phyloP scores from a whole-genome alignment of 306 rosid genomes.

The Prunus campanulata region DNA sequence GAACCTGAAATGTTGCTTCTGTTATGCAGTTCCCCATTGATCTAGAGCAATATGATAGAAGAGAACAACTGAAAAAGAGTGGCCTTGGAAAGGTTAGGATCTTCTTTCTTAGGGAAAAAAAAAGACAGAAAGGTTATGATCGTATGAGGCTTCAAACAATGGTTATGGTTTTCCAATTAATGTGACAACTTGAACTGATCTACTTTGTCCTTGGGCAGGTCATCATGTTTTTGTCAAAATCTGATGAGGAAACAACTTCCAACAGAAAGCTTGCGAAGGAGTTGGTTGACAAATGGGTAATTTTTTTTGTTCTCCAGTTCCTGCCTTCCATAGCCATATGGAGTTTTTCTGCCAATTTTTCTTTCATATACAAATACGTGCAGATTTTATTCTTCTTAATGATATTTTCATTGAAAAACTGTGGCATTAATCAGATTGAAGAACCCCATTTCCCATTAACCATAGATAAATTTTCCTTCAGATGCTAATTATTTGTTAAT shows the following conservation, averaged over 20 bases:
- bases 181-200: slow-evolving; percentile 8
- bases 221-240: slow-evolving; percentile 86
- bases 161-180: slow-evolving; percentile 8
- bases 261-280: slow-evolving; percentile 90
- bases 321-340: neutral
- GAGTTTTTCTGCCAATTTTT: neutral
- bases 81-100: slow-evolving; percentile 89
- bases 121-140: neutral
- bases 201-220: slow-evolving; percentile 50
- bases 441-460: neutral
- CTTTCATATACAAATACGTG: neutral
- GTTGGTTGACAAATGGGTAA: slow-evolving; percentile 95
- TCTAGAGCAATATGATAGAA: slow-evolving; percentile 88
- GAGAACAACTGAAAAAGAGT: slow-evolving; percentile 91
- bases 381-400: neutral
- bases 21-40: slow-evolving; percentile 79
- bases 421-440: neutral
- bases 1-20: slow-evolving; percentile 29
- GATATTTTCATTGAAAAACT: neutral
- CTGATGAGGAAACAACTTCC: slow-evolving; percentile 83
- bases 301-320: neutral
- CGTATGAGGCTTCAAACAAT: neutral
- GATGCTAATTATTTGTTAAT: neutral
- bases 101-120: neutral
- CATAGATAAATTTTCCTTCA: neutral